Evolutionary conservation across 2,329 filamentous ascomycete species (phyloP).

Genomic region (Teratosphaeria epicoccoides): DNA sequence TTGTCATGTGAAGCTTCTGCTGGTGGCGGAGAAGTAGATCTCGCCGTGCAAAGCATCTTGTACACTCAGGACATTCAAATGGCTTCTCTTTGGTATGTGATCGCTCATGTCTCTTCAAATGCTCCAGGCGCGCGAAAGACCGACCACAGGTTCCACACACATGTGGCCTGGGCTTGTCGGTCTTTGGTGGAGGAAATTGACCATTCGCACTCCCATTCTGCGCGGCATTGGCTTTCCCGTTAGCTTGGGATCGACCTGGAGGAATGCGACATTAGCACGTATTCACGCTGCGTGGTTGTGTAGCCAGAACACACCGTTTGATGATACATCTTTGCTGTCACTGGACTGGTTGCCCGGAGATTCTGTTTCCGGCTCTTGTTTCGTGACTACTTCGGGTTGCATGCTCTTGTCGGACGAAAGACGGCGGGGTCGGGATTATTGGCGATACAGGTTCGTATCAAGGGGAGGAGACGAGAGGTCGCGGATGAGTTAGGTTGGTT

Average conservation of each 20-base stretch:
- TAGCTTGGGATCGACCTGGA: conserved; percentile 4
- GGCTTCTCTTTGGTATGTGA: conserved; percentile 99
- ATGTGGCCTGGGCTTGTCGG: conserved; percentile 92
- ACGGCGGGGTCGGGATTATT: background rate
- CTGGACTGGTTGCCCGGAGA: conserved; percentile 9
- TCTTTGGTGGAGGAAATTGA: conserved; percentile 73
- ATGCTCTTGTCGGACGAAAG: conserved; percentile 11
- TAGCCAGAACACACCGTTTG: background rate
- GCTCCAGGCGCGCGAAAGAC: conserved; percentile 88
- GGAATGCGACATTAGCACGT: background rate
- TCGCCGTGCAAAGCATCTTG: conserved; percentile 85
- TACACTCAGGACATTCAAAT: conserved; percentile 91
- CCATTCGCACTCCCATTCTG: conserved; percentile 14
- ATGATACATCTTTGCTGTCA: background rate
- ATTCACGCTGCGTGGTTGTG: background rate
- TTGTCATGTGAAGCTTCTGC: conserved; percentile 94
- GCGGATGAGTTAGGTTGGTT: background rate
- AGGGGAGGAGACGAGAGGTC: background rate
- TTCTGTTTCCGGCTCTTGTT: conserved; percentile 17
- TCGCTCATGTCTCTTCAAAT: conserved; percentile 91
- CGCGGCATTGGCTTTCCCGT: conserved; percentile 6
- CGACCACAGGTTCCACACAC: conserved; percentile 83
- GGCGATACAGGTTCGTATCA: background rate
- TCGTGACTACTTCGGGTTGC: conserved; percentile 15
- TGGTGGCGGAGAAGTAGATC: conserved; percentile 90